phyloP scores from a whole-genome alignment of 2,329 filamentous ascomycete species.

The Fusarium sublunatum region DNA sequence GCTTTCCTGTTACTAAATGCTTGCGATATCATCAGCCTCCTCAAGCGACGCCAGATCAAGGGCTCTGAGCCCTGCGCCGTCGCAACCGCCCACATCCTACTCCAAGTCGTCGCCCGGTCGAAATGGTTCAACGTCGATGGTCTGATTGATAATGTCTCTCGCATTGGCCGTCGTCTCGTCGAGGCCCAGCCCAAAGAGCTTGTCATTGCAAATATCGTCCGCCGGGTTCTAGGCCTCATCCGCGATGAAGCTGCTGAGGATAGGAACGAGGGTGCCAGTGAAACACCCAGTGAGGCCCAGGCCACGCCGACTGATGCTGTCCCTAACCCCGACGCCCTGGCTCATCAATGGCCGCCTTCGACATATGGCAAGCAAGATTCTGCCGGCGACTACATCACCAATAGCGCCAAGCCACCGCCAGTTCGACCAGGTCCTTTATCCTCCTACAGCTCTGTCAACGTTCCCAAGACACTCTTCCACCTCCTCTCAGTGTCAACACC shows the following conservation, averaged over 20 bases:
- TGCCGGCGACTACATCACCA: constrained; percentile 46
- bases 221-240: constrained; percentile 88
- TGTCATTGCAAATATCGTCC: constrained; percentile 93
- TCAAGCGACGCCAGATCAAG: constrained; percentile 90
- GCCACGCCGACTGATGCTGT: constrained; percentile 56
- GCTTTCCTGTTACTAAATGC: constrained; percentile 18
- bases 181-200: constrained; percentile 90
- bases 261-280: constrained; percentile 71
- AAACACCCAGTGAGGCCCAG: constrained; percentile 64
- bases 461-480: constrained; percentile 85
- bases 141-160: constrained; percentile 82
- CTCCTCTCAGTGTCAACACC: constrained; percentile 79
- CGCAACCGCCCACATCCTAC: constrained; percentile 88
- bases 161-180: constrained; percentile 80
- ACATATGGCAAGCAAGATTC: constrained; percentile 52
- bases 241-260: constrained; percentile 90
- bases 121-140: constrained; percentile 81
- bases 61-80: constrained; percentile 90
- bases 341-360: constrained; percentile 47
- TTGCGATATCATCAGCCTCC: constrained; percentile 65
- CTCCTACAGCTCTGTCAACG: constrained; percentile 72
- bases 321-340: constrained; percentile 43
- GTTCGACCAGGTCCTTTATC: constrained; percentile 71
- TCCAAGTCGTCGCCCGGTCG: constrained; percentile 85
- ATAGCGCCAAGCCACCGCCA: constrained; percentile 45